Evolutionary conservation across 768 basidiomycete species (phyloP).

Genomic region (Pleurotus eryngii): DNA sequence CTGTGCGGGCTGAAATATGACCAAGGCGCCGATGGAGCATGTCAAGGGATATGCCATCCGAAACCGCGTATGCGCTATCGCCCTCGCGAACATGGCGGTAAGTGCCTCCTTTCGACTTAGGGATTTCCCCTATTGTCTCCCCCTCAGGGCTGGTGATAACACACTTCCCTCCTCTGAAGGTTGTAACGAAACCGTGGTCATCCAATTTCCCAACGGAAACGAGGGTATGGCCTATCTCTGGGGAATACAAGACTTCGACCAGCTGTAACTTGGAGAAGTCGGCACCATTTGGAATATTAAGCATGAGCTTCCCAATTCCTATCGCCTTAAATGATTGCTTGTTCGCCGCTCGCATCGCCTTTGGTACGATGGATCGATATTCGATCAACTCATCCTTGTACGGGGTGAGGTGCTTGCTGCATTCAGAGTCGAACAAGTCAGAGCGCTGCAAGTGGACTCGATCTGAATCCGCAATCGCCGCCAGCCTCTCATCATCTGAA

Average conservation of each 20-base stretch:
- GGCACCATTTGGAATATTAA: slow-evolving; percentile 18
- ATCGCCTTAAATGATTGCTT: slow-evolving; percentile 18
- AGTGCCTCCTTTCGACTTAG: slow-evolving; percentile 19
- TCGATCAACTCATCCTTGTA: slow-evolving; percentile 15
- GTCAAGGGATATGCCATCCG: slow-evolving; percentile 21
- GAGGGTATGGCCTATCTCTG: slow-evolving; percentile 34
- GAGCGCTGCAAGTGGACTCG: not conserved
- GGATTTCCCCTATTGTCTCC: slow-evolving; percentile 16
- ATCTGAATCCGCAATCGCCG: not conserved
- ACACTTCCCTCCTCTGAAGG: slow-evolving; percentile 27
- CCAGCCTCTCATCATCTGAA: not conserved
- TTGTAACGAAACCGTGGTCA: slow-evolving; percentile 22
- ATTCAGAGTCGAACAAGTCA: slow-evolving; percentile 4
- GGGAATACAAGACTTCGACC: slow-evolving; percentile 22
- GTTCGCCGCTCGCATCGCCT: slow-evolving; percentile 19
- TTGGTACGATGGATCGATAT: slow-evolving; percentile 14
- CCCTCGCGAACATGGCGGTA: slow-evolving; percentile 21
- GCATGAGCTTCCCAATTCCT: slow-evolving; percentile 18
- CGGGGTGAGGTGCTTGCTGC: slow-evolving; percentile 19
- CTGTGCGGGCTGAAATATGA: slow-evolving; percentile 26
- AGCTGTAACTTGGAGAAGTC: slow-evolving; percentile 14
- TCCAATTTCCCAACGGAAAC: slow-evolving; percentile 33
- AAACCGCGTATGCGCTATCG: slow-evolving; percentile 8
- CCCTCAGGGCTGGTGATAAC: slow-evolving; percentile 17
- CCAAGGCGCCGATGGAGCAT: slow-evolving; percentile 30